Conservation (phyloP, 441 rosid genomes). For the Adansonia grandidieri region DNA sequence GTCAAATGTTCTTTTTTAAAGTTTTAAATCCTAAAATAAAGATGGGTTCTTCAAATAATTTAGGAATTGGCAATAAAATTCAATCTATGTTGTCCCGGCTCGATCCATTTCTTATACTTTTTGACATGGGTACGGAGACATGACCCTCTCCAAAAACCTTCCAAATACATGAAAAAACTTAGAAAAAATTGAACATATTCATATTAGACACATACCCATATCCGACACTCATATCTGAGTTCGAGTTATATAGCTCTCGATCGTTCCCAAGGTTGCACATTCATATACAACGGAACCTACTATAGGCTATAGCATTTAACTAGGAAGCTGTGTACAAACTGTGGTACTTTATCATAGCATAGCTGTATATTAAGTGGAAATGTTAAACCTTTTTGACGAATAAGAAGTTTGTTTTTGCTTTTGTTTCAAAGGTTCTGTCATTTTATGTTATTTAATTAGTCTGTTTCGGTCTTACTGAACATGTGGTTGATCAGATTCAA, state of each 20-base stretch:
- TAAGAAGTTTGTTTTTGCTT: background rate
- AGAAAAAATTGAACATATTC: too few relatives aligned
- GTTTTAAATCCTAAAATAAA: background rate
- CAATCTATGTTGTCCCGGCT: too few relatives aligned
- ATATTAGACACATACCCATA: too few relatives aligned
- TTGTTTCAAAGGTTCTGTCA: background rate
- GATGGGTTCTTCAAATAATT: background rate
- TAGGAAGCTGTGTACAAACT: background rate
- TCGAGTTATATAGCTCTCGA: too few relatives aligned
- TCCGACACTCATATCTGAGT: too few relatives aligned
- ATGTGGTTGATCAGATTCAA: background rate
- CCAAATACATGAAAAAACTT: too few relatives aligned
- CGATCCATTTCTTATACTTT: too few relatives aligned
- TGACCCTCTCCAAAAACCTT: too few relatives aligned
- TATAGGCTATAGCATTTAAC: background rate
- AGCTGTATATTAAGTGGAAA: background rate
- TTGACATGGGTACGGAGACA: too few relatives aligned
- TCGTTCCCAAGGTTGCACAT: background rate
- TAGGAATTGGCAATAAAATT: background rate
- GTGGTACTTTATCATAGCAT: background rate
- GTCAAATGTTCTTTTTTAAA: background rate
- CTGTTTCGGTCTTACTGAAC: background rate
- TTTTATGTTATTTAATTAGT: background rate
- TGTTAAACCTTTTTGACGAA: background rate
- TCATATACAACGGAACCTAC: background rate